phyloP scores from a whole-genome alignment of 345 rosid genomes.

The Boechera stricta region DNA sequence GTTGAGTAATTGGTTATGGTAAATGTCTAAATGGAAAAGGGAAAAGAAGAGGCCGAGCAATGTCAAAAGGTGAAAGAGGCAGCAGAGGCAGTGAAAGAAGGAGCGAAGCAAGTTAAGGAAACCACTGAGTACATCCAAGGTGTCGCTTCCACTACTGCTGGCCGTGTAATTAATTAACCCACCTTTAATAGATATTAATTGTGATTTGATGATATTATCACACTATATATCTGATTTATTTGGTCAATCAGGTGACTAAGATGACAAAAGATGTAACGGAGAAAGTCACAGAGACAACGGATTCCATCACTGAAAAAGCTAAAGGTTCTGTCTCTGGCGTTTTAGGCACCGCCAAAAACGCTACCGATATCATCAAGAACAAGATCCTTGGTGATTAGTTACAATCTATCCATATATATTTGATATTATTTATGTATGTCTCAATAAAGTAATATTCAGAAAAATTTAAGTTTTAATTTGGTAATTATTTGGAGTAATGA shows the following conservation, averaged over 20 bases:
- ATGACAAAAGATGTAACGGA: constrained; percentile 50
- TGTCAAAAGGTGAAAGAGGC: constrained; percentile 65
- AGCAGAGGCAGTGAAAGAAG: constrained; percentile 67
- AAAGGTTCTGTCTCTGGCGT: constrained; percentile 49
- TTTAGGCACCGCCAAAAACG: constrained; percentile 38
- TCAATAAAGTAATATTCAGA: background rate
- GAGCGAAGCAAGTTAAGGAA: constrained; percentile 56
- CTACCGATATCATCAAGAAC: constrained; percentile 45
- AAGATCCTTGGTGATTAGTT: constrained; percentile 37
- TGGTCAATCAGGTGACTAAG: constrained; percentile 38
- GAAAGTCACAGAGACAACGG: constrained; percentile 46
- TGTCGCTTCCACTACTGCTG: constrained; percentile 45
- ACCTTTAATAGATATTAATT: background rate
- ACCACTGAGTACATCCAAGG: constrained; percentile 53
- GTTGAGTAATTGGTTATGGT: constrained; percentile 8
- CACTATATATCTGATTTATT: constrained; percentile 2
- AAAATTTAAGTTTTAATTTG: background rate
- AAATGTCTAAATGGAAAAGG: constrained; percentile 31
- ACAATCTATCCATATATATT: background rate
- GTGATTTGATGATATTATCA: background rate
- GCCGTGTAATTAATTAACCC: constrained; percentile 39
- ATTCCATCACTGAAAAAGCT: constrained; percentile 41
- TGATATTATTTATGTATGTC: background rate
- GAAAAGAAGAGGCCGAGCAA: constrained; percentile 52
- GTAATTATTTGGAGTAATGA: background rate